Evolutionary conservation across 306 rosid genomes (phyloP), one percentile per base, ranked within the genome.

Genomic region (Prunus dulcis): DNA sequence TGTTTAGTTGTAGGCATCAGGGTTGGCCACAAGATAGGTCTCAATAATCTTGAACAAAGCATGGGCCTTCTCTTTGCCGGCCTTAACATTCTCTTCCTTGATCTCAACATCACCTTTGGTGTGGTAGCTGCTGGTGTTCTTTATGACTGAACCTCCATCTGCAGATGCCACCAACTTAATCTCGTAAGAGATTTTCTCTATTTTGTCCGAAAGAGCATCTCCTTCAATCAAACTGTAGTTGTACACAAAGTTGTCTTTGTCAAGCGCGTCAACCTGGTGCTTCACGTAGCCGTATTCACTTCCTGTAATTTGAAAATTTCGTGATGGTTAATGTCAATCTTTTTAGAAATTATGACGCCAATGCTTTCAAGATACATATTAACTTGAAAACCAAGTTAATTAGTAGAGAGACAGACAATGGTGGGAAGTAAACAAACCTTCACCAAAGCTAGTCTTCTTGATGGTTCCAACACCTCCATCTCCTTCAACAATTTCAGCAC

Each of bases 391-490:
- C 38, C 38, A 38, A 6, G 43, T 38, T 38, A 1, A 38, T 6
- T 6, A 38, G 43, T 38, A 38, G 43, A 32, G 38, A 32, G 38
- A 32, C 32, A 30, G 38, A 32, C 1, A 32, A 1, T 32, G 7
- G 1, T 32, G 7, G 38, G 0, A 38, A 38, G 43, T 38, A 0
- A 38, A 0, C 43, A 38, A 38, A 38, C 83, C 88, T 85, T 67
- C 71, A 83, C 45, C 43, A 14, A 41, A 66, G 78, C 60, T 79
- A 19, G 83, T 68, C 74, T 79, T 52, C 20, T 52, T 20, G 83
- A 84, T 1, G 92, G 57, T 22, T 72, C 89, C 90, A 28, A 81
- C 78, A 2, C 66, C 87, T 58, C 92, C 92, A 78, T 38, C 70
- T 55, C 90, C 93, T 80, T 86, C 56, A 6, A 78, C 47, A 66